phyloP scores from a whole-genome alignment of 345 rosid species.

The Populus ilicifolia region DNA sequence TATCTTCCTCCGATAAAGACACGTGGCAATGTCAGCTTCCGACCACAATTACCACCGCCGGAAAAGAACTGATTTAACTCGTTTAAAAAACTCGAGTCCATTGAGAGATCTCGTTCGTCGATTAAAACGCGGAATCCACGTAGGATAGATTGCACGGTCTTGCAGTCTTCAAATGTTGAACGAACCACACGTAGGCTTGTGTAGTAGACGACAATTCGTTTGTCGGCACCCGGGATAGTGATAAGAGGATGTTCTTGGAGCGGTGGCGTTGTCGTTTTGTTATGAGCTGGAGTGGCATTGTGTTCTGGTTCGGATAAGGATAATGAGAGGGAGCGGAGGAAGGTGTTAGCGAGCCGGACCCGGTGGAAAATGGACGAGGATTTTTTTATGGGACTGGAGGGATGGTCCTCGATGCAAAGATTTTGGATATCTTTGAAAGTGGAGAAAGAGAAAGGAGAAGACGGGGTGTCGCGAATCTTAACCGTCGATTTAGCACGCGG shows the following conservation, averaged over 20 bases:
- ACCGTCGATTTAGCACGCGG: constrained; percentile 65
- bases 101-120: constrained; percentile 79
- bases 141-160: constrained; percentile 53
- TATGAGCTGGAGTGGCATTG: background rate
- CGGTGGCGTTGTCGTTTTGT: background rate
- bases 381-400: constrained; percentile 22
- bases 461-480: constrained; percentile 36
- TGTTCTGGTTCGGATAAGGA: background rate
- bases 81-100: constrained; percentile 51
- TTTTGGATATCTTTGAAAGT: constrained; percentile 17
- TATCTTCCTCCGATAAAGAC: constrained; percentile 82
- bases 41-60: constrained; percentile 11
- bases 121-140: constrained; percentile 42
- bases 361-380: constrained; percentile 57
- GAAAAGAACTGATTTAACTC: constrained; percentile 47
- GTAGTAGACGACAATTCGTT: constrained; percentile 55
- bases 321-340: constrained; percentile 34
- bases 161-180: constrained; percentile 71
- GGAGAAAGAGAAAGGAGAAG: constrained; percentile 30
- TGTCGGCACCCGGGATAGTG: constrained; percentile 27
- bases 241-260: constrained; percentile 1
- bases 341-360: constrained; percentile 42
- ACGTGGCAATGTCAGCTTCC: constrained; percentile 49
- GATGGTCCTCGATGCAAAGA: constrained; percentile 11
- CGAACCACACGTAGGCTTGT: constrained; percentile 77